Evolutionary conservation across 768 basidiomycete species (phyloP), one percentile per base, ranked within the genome.

Genomic region (Punctularia strigosozonata): DNA sequence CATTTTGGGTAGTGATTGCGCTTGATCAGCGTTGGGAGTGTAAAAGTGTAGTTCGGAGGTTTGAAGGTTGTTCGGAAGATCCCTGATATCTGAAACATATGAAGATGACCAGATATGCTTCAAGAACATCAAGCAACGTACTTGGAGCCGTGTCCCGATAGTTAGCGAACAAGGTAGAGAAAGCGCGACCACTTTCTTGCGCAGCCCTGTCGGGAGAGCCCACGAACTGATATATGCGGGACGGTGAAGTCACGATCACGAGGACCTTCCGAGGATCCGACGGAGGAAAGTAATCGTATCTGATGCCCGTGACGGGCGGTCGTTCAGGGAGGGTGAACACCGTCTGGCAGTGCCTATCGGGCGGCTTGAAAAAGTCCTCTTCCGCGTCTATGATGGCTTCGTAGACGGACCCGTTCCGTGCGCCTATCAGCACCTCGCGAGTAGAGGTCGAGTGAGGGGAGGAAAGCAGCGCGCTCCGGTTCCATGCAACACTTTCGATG

Each of bases 401-500:
- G 44, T 87, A 88, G 17, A 99, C 80, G 17, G 72, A 73, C 5
- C 94, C 94, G 42, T 79, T 84, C 44, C 81, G 65, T 2, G 80
- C 80, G 14, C 92, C 94, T 42, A 99, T 76, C 10, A 98, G 64
- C 46, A 95, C 74, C 63, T 94, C 82, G 40, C 80, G 64, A 3
- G 84, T 89, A 5, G 86, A 84, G 1, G 77, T 80, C 15, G 77
- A 66, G 54, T 80, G 68, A 8, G 77, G 63, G 0, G 80, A 69
- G 6, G 80, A 71, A 26, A 82, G 61, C 33, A 80, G 53, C 36
- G 73, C 69, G 38, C 74, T 53, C 57, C 75, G 82, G 50, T 89
- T 91, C 94, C 94, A 98, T 1, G 87, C 87, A 28, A 98, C 66
- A 45, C 86, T 81, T 56, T 92, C 87, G 46, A 98, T 82, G 51